Conservation (phyloP, 148 eudicot species). For the Vaccinium macrocarpon region DNA sequence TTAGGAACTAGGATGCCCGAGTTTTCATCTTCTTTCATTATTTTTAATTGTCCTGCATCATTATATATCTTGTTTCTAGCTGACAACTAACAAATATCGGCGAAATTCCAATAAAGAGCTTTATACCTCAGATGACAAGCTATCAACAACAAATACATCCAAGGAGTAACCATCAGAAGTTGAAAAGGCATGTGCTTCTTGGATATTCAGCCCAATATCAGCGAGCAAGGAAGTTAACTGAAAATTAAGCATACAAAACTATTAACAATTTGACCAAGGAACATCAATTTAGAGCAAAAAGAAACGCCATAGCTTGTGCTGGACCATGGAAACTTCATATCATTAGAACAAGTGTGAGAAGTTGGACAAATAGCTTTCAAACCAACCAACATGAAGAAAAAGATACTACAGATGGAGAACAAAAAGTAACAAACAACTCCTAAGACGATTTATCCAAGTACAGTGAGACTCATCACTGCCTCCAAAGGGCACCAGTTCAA, state of each 20-base stretch:
- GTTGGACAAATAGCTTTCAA: conserved; percentile 4
- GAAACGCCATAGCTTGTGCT: neutral
- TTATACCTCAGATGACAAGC: conserved; percentile 68
- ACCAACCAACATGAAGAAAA: neutral
- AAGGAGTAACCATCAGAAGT: conserved; percentile 83
- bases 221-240: conserved; percentile 87
- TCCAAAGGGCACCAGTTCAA: neutral
- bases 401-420: neutral
- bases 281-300: neutral
- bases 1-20: neutral
- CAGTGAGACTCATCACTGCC: neutral
- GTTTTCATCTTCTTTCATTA: neutral
- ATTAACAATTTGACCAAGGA: conserved; percentile 2
- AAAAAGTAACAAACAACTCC: neutral
- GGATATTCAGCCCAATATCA: conserved; percentile 79
- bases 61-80: neutral
- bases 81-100: neutral
- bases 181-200: conserved; percentile 96
- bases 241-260: conserved; percentile 23
- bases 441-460: neutral
- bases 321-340: neutral
- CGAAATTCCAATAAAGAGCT: conserved; percentile 1
- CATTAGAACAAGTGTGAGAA: neutral
- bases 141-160: conserved; percentile 89
- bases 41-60: neutral